Base-by-base conservation (phyloP, 306 rosid species). In the Acacia crassicarpa region DNA sequence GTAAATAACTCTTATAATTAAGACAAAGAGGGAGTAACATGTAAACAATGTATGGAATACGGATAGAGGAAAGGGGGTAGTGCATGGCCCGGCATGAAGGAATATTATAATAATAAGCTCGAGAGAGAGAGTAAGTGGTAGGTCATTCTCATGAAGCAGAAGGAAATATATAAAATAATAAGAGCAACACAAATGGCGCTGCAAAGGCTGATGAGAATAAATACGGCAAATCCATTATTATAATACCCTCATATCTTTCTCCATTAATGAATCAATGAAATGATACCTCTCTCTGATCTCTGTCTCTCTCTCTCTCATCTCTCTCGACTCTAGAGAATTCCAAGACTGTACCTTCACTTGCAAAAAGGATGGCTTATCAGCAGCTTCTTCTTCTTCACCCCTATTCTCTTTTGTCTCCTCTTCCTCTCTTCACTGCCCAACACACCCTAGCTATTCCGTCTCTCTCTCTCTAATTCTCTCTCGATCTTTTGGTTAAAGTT, bases 321-420 rank as follows among this genome's bases (percentile, higher is more conserved):
- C 15, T 23, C 66, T 19, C 58, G 12, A 8, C 25, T 20, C 67
- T 17, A 61, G 35, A 61, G 67, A 86, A 76, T 76, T 83, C 81
- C 78, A 80, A 86, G 72, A 30, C 11, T 63, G 85, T 86, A 83
- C 89, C 81, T 69, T 53, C 67, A 4, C 13, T 44, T 35, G 66
- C 15, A 59, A 59, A 59, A 59, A 59, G 66, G 2, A 58, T 0
- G 27, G 12, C 14, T 8, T n/a, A 38, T 3, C 53, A 14, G 86
- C 77, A 67, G 59, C 83, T 66, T 80, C 89, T 35, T 79, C 68
- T 3, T 83, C 84, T 72, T 61, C 80, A 56, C 20, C 84, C 81
- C 81, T 83, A 23, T 82, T 79, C 80, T 27, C 20, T 62, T 14
- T 71, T 86, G 86, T 32, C 38, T 71, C 82, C 63, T 61, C 48